Evolutionary conservation across 345 rosid species (phyloP), one percentile per base, ranked within the genome.

Genomic region (Euphorbia pulcherrima): DNA sequence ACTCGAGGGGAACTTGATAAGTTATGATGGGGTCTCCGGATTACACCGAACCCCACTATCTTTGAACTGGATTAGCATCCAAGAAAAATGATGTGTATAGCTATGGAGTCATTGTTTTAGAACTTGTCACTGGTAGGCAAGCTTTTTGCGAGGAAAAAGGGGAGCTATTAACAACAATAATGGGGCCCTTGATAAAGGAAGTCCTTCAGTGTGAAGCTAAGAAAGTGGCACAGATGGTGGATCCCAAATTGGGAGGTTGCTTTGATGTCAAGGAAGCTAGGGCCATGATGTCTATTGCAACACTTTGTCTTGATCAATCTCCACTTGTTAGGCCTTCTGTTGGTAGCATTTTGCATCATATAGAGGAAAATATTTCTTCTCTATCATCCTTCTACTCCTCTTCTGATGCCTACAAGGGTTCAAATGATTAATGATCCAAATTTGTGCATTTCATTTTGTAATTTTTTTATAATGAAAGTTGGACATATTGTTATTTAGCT

Each of bases 11-110:
- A 6, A 86, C n/a, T n/a, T n/a, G 84, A 77, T 87, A 82, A 71
- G 74, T 87, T 68, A 77, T 79, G 86, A 72, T 88, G 41, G 98
- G 98, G 0, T 92, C 98, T 58, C 96, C 91, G 1, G 98, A 96
- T 17, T 92, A 92, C 72, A 88, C 92, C 0, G 98, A 92, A 57
- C 98, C 98, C 18, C 95, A 85, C 48, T 92, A 88, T 80, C 77
- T 92, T 37, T 83, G 84, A 68, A 90, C 96, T 0, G 98, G 98
- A 21, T 76, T 90, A 11, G 86, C 92, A 6, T 88, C 97, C 0
- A 88, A 88, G 78, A 92, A 88, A 81, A 92, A 86, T 74, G 97
- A 90, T 41, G 79, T 92, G 62, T 92, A 87, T 80, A 85, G 97
- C 73, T 84, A 76, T 59, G 98, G 98, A 13, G 98, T 92, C 26